phyloP scores from a whole-genome alignment of 108 stramenopile species.

The Nitzschia inconspicua region DNA sequence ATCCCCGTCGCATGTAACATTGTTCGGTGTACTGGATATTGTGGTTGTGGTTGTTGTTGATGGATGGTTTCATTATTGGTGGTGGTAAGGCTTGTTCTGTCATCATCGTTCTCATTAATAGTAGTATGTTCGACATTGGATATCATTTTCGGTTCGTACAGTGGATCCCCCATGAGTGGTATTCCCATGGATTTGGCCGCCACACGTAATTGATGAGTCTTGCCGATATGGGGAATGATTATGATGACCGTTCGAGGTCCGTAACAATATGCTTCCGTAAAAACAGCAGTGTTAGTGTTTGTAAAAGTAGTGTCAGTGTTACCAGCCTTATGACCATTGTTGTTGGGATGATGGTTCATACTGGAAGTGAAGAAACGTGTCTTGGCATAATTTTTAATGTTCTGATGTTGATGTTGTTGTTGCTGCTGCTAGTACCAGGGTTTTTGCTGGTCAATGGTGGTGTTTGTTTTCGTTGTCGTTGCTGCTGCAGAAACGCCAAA shows the following conservation, averaged over 20 bases:
- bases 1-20: too few species aligned
- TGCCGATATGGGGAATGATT: constrained; percentile 74
- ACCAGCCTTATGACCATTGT: too few species aligned
- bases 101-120: background rate
- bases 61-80: constrained; percentile 4
- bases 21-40: too few species aligned
- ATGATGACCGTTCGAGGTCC: constrained; percentile 13
- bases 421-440: too few species aligned
- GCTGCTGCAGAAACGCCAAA: too few species aligned
- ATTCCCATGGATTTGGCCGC: constrained; percentile 76
- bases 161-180: constrained; percentile 67
- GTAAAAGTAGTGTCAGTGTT: constrained; percentile 8
- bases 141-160: constrained; percentile 47
- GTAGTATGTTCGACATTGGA: background rate
- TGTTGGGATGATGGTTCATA: background rate
- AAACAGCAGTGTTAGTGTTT: background rate
- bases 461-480: too few species aligned
- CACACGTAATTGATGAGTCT: constrained; percentile 83
- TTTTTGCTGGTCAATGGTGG: too few species aligned
- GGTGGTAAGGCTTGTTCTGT: constrained; percentile 15
- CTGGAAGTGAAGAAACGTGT: constrained; percentile 76
- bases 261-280: too few species aligned
- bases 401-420: too few species aligned
- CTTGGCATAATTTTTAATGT: constrained; percentile 54
- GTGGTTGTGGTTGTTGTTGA: constrained; percentile 6